These are phyloP conservation scores for Theobroma grandiflorum DNA, from an alignment of 441 rosid species.

Conservation along the genomic window DNA sequence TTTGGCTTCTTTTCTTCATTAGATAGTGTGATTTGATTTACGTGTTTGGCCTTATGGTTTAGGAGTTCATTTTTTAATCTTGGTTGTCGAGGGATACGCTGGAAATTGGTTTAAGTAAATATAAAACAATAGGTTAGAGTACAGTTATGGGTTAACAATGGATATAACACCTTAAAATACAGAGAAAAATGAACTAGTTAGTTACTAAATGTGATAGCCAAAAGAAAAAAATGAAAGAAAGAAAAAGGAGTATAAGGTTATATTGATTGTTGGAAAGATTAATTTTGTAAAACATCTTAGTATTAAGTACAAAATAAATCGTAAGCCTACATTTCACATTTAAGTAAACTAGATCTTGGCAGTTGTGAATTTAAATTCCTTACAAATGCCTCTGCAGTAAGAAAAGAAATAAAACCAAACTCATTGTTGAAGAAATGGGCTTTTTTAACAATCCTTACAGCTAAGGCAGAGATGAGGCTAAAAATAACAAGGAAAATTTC, in stretches of 20 bases:
- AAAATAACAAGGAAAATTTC: not conserved
- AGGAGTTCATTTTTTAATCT: not conserved
- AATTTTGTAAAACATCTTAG: not conserved
- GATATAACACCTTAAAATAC: slow-evolving; percentile 10
- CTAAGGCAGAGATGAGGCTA: not conserved
- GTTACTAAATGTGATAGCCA: not conserved
- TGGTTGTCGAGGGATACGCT: not conserved
- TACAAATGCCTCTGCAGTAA: not conserved
- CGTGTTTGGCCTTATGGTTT: not conserved
- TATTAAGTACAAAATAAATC: not conserved
- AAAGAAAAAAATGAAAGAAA: not conserved
- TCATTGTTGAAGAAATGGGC: not conserved
- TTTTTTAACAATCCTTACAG: not conserved
- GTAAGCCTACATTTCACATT: not conserved
- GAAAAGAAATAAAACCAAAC: not conserved
- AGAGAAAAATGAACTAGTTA: not conserved
- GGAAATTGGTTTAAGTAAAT: not conserved
- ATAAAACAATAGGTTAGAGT: not conserved
- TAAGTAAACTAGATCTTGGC: not conserved
- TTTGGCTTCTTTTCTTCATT: not conserved
- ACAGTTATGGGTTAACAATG: not conserved
- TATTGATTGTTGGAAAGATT: not conserved
- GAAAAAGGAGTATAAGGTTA: not conserved
- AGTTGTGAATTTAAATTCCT: not conserved
- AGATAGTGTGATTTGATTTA: not conserved